These are phyloP conservation scores for Anthoceros angustus DNA, from an alignment of 225 moss, liverwort and hornwort species.

Conservation along the genomic window DNA sequence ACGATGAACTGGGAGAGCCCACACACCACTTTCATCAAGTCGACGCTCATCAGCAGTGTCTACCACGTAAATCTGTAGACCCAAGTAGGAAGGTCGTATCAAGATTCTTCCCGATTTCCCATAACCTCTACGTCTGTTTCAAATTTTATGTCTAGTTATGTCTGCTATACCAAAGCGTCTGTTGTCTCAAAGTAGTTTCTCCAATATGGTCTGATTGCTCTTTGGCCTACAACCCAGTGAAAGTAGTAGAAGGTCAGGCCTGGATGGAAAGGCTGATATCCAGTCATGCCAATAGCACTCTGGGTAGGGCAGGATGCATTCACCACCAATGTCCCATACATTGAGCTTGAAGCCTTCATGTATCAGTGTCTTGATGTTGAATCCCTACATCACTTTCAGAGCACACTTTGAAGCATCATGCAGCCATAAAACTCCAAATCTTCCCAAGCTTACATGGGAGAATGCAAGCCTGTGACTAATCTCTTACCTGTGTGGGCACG, in stretches of 20 bases:
- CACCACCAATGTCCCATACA: conserved; percentile 41
- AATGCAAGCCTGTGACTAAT: neutral
- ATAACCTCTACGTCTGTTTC: neutral
- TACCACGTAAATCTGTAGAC: conserved; percentile 16
- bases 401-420: neutral
- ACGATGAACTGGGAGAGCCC: too few species aligned
- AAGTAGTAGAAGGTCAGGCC: too few species aligned
- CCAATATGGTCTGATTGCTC: conserved; percentile 33
- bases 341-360: conserved; percentile 37
- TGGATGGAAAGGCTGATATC: too few species aligned
- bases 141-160: neutral
- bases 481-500: conserved; percentile 20
- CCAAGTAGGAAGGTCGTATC: too few species aligned
- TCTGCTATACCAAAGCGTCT: conserved; percentile 20
- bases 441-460: neutral
- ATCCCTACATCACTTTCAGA: conserved; percentile 18
- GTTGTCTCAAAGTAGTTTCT: conserved; percentile 37
- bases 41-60: conserved; percentile 26
- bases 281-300: neutral
- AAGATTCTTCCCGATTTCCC: too few species aligned
- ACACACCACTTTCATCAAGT: conserved; percentile 26
- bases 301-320: too few species aligned
- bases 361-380: conserved; percentile 33
- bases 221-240: conserved; percentile 17
- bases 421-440: neutral